phyloP scores from a whole-genome alignment of 176 grass and related monocot species.

The Oryza brachyantha region DNA sequence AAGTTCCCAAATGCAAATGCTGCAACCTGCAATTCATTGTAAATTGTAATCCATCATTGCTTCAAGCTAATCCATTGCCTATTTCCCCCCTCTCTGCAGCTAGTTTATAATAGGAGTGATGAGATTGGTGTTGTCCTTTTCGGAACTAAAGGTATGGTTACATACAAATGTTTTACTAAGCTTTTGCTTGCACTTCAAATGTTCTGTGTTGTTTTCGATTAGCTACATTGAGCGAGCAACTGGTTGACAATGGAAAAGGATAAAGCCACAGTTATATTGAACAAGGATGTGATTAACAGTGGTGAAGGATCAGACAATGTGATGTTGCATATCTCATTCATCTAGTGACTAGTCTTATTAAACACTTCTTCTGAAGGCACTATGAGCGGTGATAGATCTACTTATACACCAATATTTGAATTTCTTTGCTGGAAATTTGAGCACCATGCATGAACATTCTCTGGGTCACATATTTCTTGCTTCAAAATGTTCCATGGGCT shows the following conservation, averaged over 20 bases:
- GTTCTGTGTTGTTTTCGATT: not conserved
- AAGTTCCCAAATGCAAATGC: not conserved
- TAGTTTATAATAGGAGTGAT: conserved; percentile 69
- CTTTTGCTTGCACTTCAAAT: not conserved
- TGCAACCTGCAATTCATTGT: not conserved
- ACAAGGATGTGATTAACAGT: not conserved
- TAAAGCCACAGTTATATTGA: not conserved
- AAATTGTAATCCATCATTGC: not conserved
- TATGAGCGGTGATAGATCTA: not conserved
- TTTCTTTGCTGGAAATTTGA: not conserved
- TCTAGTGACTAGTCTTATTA: not conserved
- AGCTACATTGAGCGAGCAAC: not conserved
- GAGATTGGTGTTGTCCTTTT: conserved; percentile 75
- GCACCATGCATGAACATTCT: not conserved
- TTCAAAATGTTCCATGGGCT: conserved; percentile 1
- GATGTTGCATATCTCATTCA: not conserved
- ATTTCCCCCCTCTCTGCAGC: conserved; percentile 35
- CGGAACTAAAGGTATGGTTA: conserved; percentile 65
- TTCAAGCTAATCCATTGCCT: not conserved
- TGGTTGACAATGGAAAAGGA: not conserved
- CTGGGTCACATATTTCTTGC: not conserved
- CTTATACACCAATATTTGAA: not conserved
- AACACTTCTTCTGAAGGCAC: not conserved
- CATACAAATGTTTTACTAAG: not conserved
- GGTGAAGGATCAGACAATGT: not conserved